Percentiles rank a stretch among this genome's conserved stretches.
phyloP scores from a whole-genome alignment of 768 basidiomycete species.

The Boletus rubescentipes region DNA sequence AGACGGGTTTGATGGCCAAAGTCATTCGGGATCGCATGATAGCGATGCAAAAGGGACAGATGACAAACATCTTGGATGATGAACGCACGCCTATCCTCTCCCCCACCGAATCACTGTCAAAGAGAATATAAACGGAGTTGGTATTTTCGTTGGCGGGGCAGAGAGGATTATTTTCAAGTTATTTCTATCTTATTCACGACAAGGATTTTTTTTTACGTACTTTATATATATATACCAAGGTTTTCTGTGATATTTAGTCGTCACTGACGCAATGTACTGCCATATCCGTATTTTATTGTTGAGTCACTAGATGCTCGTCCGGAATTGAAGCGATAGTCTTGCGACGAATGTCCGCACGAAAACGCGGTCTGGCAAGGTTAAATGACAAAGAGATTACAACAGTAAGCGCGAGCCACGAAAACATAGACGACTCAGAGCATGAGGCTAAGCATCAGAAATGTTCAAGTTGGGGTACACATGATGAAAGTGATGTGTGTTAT shows the following conservation, averaged over 20 bases:
- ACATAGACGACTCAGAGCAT: neutral
- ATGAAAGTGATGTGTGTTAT: neutral
- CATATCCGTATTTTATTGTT: no score
- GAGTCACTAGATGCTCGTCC: neutral
- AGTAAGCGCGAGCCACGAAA: neutral
- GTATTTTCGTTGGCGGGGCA: neutral
- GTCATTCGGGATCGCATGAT: constrained; percentile 30
- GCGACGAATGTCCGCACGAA: neutral
- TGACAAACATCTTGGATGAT: constrained; percentile 22
- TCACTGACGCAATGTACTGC: no score
- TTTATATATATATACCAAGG: no score
- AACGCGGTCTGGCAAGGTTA: neutral
- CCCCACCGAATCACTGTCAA: neutral
- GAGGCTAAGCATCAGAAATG: neutral
- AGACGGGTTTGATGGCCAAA: constrained; percentile 26
- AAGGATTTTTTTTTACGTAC: neutral
- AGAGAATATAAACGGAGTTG: neutral
- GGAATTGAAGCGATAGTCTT: neutral
- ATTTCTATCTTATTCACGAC: neutral
- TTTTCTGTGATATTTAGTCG: neutral
- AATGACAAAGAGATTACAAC: neutral
- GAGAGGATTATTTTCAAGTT: neutral
- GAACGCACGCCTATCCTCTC: constrained; percentile 2
- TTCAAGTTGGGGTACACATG: no score
- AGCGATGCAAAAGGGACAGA: constrained; percentile 14